Base-by-base conservation (phyloP, 441 rosid genomes). In the Populus hybrid region DNA sequence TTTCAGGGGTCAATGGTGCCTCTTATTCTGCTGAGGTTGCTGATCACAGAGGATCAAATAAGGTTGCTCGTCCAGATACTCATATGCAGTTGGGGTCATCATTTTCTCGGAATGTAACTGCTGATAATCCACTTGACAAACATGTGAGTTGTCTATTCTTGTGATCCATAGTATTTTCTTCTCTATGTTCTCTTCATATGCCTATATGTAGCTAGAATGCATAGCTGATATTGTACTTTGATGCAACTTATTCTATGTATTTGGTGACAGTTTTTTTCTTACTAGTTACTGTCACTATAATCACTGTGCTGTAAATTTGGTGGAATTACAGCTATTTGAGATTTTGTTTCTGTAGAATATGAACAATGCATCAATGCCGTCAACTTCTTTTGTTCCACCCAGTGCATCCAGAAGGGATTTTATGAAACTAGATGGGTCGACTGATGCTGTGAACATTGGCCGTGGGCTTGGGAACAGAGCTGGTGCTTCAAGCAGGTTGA, bases 1-100 rank as follows among this genome's bases (percentile, higher is more conserved):
- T 29, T 71, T 21, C 74, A 76, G 79, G 79, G 16, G 64, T 28
- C 64, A 42, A 64, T 42, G 71, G 64, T 63, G 50, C 64, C 20
- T 63, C 40, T 63, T 71, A 6, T 71, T 40, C 64, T 20, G 79
- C 64, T 71, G 75, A 77, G 50, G 33, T 42, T 71, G 7, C 75
- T 40, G 70, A 71, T 6, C 33, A 12, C 63, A 64, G 42, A 64
- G 70, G 70, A 71, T 77, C 65, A n/a, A 64, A 33, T 16, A 45
- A 64, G 14, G 80, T 42, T 21, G 63, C 35, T 63, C 42, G 5
- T 40, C 74, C 74, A 26, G 74, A 38, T 40, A 14, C 24, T 38
- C 69, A 69, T 21, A 23, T 11, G 9, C 65, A 71, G 21, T 29
- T 21, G 21, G 31, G 50, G 24, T 21, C 35, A 2, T 31, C 66